A percentile compares a stretch with the other conserved stretches of the same genome.
Conservation (phyloP, 495 filamentous ascomycete genomes). For the Xylaria telfairii region DNA sequence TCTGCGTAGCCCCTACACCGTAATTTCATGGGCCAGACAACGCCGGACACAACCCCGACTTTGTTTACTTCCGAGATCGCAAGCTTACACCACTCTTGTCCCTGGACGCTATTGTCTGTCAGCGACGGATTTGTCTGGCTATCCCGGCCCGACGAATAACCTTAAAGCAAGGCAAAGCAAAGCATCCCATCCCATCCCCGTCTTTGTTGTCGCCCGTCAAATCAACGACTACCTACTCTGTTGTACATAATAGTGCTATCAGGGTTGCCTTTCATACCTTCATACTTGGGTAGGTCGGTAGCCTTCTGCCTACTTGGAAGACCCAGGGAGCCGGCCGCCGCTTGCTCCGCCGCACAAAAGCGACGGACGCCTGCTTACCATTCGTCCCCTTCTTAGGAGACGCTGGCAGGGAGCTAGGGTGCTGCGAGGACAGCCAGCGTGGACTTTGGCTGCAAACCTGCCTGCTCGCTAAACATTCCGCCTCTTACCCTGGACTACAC, state of each 20-base stretch:
- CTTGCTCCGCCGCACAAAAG: constrained; percentile 25
- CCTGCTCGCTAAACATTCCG: constrained; percentile 4
- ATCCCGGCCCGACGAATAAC: constrained; percentile 8
- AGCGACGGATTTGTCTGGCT: not conserved
- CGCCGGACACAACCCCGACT: not conserved
- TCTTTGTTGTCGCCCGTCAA: constrained; percentile 9
- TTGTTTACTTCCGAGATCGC: constrained; percentile 10
- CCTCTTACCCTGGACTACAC: not conserved
- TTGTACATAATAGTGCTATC: not conserved
- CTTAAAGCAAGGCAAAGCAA: constrained; percentile 20
- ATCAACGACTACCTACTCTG: not conserved
- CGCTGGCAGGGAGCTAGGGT: constrained; percentile 16
- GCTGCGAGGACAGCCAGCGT: not conserved
- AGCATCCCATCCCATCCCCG: no score
- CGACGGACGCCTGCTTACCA: constrained; percentile 5
- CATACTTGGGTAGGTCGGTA: constrained; percentile 23
- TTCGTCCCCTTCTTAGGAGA: constrained; percentile 10
- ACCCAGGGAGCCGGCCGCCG: not conserved
- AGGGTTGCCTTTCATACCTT: not conserved
- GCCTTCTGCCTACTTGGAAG: not conserved
- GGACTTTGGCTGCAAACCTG: constrained; percentile 5
- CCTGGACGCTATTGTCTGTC: not conserved
- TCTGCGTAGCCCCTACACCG: constrained; percentile 10
- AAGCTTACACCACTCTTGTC: not conserved
- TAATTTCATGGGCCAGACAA: constrained; percentile 6